Conservation (phyloP, 2,329 filamentous ascomycete genomes). For the Myriosclerotinia curreyana region DNA sequence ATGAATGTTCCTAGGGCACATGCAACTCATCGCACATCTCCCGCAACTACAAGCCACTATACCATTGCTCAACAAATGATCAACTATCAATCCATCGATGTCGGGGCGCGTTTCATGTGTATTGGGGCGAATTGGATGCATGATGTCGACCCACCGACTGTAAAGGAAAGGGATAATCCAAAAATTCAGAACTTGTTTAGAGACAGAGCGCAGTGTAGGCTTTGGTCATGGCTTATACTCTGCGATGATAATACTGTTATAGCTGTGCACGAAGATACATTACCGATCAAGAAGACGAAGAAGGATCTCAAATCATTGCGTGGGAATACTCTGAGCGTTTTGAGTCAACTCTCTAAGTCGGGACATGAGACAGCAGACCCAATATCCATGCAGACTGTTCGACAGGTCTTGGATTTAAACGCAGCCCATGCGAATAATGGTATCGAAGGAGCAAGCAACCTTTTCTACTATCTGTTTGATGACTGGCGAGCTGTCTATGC, state of each 20-base stretch:
- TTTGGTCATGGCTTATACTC: constrained; percentile 71
- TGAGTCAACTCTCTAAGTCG: constrained; percentile 57
- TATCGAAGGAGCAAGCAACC: constrained; percentile 54
- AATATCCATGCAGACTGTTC: constrained; percentile 37
- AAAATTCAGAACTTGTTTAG: constrained; percentile 40
- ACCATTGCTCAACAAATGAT: constrained; percentile 66
- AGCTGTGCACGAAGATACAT: constrained; percentile 62
- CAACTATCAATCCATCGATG: constrained; percentile 72
- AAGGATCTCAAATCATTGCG: constrained; percentile 42
- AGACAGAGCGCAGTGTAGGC: constrained; percentile 43
- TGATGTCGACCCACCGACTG: constrained; percentile 39
- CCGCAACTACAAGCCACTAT: constrained; percentile 39
- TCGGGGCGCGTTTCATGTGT: constrained; percentile 63
- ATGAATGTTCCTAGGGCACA: constrained; percentile 18
- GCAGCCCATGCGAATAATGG: constrained; percentile 36
- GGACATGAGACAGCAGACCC: constrained; percentile 40
- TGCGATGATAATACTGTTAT: constrained; percentile 68
- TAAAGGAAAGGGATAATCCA: constrained; percentile 22
- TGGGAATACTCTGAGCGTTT: constrained; percentile 58
- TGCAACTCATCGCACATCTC: not conserved
- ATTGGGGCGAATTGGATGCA: constrained; percentile 68
- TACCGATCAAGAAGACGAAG: constrained; percentile 34
- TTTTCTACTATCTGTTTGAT: constrained; percentile 67
- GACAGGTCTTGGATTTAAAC: constrained; percentile 35
- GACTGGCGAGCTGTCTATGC: constrained; percentile 60